Percentiles rank a stretch among this genome's conserved stretches.
phyloP scores from a whole-genome alignment of 345 rosid species.

The Capsella bursapastoris region DNA sequence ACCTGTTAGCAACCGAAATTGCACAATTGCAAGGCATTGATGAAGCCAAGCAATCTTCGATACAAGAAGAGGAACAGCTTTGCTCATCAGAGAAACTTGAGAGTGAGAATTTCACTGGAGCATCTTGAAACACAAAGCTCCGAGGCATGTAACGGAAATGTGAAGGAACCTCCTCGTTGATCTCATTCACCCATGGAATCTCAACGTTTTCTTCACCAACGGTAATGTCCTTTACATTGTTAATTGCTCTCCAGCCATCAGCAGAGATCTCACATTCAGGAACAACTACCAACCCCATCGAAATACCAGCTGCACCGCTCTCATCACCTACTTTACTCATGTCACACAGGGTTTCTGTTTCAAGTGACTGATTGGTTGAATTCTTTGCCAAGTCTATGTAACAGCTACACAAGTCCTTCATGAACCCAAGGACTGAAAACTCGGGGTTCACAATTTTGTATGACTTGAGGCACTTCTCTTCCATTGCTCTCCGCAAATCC shows the following conservation, averaged over 20 bases:
- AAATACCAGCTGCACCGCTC: slow-evolving; percentile 26
- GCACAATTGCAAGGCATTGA: slow-evolving; percentile 58
- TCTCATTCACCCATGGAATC: slow-evolving; percentile 76
- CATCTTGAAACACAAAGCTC: slow-evolving; percentile 58
- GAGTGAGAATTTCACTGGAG: slow-evolving; percentile 62
- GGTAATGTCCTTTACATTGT: slow-evolving; percentile 55
- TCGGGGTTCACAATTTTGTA: slow-evolving; percentile 67
- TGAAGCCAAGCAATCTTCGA: slow-evolving; percentile 59
- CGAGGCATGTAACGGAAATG: slow-evolving; percentile 62
- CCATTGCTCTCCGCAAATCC: slow-evolving; percentile 62
- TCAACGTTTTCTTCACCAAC: slow-evolving; percentile 64
- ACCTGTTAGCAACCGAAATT: slow-evolving; percentile 44
- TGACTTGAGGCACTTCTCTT: slow-evolving; percentile 65
- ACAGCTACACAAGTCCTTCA: slow-evolving; percentile 77
- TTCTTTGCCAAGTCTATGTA: slow-evolving; percentile 65
- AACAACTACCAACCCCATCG: slow-evolving; percentile 50
- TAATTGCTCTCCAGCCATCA: slow-evolving; percentile 53
- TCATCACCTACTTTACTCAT: slow-evolving; percentile 41
- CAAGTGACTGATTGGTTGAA: slow-evolving; percentile 50
- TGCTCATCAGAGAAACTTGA: slow-evolving; percentile 45
- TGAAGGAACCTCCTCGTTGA: slow-evolving; percentile 55
- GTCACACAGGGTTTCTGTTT: slow-evolving; percentile 2
- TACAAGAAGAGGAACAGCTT: slow-evolving; percentile 62
- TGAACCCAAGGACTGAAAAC: slow-evolving; percentile 61
- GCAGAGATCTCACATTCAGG: slow-evolving; percentile 50